These are phyloP conservation scores for Monosporascus sp. DNA, from an alignment of 2,329 filamentous ascomycete genomes.

Conservation along the genomic window DNA sequence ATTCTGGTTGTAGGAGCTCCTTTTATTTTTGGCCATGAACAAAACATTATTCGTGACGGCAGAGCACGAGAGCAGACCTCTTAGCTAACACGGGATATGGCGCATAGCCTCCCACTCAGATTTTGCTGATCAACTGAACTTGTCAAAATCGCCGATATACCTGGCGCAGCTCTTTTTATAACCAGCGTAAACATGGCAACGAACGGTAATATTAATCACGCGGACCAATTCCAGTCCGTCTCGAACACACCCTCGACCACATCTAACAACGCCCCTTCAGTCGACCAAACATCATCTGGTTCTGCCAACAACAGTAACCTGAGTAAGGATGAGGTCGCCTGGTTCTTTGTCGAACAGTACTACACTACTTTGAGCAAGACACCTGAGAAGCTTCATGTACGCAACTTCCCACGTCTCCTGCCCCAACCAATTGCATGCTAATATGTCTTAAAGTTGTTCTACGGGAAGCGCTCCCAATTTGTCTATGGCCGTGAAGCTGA, in stretches of 20 bases:
- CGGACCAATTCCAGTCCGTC: constrained; percentile 33
- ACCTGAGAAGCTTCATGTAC: constrained; percentile 84
- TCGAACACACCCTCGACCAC: constrained; percentile 29
- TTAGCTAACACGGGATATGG: no score
- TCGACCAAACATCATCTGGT: constrained; percentile 24
- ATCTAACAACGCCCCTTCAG: constrained; percentile 22
- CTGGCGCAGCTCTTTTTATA: neutral
- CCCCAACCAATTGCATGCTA: neutral
- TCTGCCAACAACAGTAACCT: constrained; percentile 39
- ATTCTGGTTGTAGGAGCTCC: no score
- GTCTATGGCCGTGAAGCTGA: constrained; percentile 90
- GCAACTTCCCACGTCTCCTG: constrained; percentile 17
- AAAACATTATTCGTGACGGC: no score
- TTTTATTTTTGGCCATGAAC: no score
- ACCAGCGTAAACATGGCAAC: constrained; percentile 44
- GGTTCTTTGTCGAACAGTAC: constrained; percentile 99
- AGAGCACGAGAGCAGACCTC: no score
- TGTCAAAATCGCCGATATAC: neutral
- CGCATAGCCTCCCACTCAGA: neutral
- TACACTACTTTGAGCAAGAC: constrained; percentile 95
- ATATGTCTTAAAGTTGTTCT: constrained; percentile 64
- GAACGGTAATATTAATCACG: constrained; percentile 49
- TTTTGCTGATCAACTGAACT: neutral
- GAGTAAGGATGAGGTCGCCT: constrained; percentile 91
- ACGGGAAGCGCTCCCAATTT: constrained; percentile 92